Evolutionary conservation across 805 yeast species (phyloP).

Genomic region (Zygoascus flipseniorum): DNA sequence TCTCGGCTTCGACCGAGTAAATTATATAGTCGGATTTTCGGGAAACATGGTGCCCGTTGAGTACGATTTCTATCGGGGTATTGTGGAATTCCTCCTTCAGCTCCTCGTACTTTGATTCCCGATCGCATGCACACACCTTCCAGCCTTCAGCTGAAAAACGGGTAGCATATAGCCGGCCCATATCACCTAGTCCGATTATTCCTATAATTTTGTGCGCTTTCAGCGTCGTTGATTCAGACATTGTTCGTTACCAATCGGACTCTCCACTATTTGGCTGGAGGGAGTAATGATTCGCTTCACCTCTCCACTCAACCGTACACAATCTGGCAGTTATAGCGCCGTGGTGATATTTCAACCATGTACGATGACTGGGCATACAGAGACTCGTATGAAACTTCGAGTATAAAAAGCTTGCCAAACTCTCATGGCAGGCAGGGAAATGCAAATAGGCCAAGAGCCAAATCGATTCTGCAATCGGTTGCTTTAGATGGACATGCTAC

Average conservation of each 20-base stretch:
- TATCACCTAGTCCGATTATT: slow-evolving; percentile 92
- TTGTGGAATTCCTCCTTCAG: slow-evolving; percentile 35
- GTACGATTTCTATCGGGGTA: slow-evolving; percentile 40
- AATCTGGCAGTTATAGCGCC: neutral
- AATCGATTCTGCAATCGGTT: slow-evolving; percentile 17
- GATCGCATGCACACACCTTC: slow-evolving; percentile 82
- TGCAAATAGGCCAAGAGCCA: slow-evolving; percentile 10
- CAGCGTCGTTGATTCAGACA: neutral
- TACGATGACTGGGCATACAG: slow-evolving; percentile 29
- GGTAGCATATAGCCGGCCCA: slow-evolving; percentile 86
- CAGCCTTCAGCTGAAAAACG: slow-evolving; percentile 76
- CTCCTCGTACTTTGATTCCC: slow-evolving; percentile 52
- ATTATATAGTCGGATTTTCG: slow-evolving; percentile 74
- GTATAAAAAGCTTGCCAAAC: neutral
- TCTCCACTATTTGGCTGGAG: neutral
- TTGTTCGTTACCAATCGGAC: neutral
- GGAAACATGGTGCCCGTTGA: slow-evolving; percentile 78
- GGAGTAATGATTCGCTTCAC: neutral
- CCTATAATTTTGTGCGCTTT: slow-evolving; percentile 53
- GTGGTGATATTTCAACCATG: slow-evolving; percentile 11
- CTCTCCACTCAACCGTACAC: neutral
- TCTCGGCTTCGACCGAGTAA: slow-evolving; percentile 90
- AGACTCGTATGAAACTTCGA: slow-evolving; percentile 3
- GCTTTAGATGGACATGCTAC: slow-evolving; percentile 6
- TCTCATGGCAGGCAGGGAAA: neutral